Evolutionary conservation across 192 early-diverging fungal species (phyloP), one percentile per base, ranked within the genome.

Genomic region (Coemansia sp.): DNA sequence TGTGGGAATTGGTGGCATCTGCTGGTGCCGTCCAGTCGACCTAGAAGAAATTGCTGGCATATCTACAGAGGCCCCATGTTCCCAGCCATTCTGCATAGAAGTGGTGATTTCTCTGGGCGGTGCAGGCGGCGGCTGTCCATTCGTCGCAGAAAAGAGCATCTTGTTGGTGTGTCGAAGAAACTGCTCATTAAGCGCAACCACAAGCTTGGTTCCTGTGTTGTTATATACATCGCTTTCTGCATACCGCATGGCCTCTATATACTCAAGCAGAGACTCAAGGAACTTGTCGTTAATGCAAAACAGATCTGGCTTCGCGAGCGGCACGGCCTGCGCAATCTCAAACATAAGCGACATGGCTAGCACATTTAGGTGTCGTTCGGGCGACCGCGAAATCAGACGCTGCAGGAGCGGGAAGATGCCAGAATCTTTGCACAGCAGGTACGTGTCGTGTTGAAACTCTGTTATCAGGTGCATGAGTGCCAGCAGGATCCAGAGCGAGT

Each of bases 261-360:
- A 81, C 55, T 81, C 79, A 4, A 81, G 68, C 67, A 81, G 49
- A 48, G 68, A 81, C 12, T 65, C 61, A 53, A 81, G 65, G 38
- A 70, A 55, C 37, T 73, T 68, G 44, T 81, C 71, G 48, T 67
- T 81, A 17, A 63, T 64, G 46, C 74, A 74, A 19, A 63, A 61
- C 22, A 70, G 41, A 51, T 81, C 79, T 3, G 79, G 54, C 41
- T 68, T 67, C 9, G 79, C 70, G 12, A 81, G 68, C 64, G 62
- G 20, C 61, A 76, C 79, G 22, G 74, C 74, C 74, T 81, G 79
- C 0, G 74, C 74, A 62, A 81, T 70, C 45, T 81, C 79, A 81
- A 81, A 81, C 79, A 81, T 81, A 50, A 81, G 65, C 60, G 79
- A 81, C 79, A 81, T 81, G 67, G 68, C 79, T 62, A 81, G 62